Base-by-base conservation (phyloP, 1,139 yeast genomes). In the Hemisphaericaspora xylofermentans region DNA sequence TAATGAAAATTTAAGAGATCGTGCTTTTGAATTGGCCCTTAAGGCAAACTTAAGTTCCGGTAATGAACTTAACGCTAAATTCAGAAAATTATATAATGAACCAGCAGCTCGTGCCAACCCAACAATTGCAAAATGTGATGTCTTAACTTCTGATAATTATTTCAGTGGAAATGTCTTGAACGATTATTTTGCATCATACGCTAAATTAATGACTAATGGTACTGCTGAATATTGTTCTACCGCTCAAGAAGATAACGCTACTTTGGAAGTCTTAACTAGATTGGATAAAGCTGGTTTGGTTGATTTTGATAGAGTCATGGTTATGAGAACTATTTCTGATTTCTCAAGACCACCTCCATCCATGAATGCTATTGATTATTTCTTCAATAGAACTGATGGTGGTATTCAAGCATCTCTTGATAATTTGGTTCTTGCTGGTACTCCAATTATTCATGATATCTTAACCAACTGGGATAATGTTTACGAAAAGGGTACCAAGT, bases 231-330 rank as follows among this genome's bases (percentile, higher is more conserved):
- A 80, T 65, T 78, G 85, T 59, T 58, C 82, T 26, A 77, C 84
- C 36, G 85, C 84, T 41, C 85, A 80, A 60, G 88, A 82, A 60
- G 87, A 82, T 57, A 78, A 80, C 54, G 87, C 87, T 26, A 69
- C 83, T 10, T 71, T 81, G 53, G 84, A 81, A 57, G 79, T 81
- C 3, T 61, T 81, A 45, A 56, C 77, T 33, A 75, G 88, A 63
- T 70, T 76, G 54, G 76, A 78, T 48, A 66, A 64, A 47, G 66
- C 65, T 51, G 84, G 83, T 15, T 66, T 80, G 47, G 78, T 76
- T 39, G 83, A 79, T 56, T 81, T 62, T 57, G 66, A 71, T 46
- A 72, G 86, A 61, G 66, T 82, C 44, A 78, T 81, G 24, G 68
- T 80, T 22, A 68, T 80, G 80, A 76, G 87, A 66, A 69, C 85